Evolutionary conservation across 768 basidiomycete species (phyloP).

Genomic region (Lactarius akahatsu): DNA sequence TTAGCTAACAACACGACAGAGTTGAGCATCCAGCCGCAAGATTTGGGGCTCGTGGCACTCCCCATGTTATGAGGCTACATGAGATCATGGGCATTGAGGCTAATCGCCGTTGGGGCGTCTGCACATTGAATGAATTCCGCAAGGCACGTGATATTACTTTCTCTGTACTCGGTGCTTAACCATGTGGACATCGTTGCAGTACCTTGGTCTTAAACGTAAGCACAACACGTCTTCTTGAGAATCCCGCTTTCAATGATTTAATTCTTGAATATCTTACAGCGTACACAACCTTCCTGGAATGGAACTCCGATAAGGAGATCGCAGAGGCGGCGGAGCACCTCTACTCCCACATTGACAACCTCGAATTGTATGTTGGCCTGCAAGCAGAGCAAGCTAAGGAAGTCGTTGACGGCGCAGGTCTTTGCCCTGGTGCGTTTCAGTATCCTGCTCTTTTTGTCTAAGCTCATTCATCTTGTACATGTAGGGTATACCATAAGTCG

Average conservation of each 20-base stretch:
- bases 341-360: constrained; percentile 70
- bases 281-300: constrained; percentile 70
- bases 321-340: constrained; percentile 72
- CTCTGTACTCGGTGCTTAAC: not conserved
- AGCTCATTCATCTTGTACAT: not conserved
- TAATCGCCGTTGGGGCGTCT: constrained; percentile 76
- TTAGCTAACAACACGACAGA: constrained; percentile 37
- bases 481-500: constrained; percentile 79
- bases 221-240: not conserved
- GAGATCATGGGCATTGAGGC: constrained; percentile 86
- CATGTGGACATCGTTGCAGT: constrained; percentile 38
- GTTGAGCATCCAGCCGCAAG: constrained; percentile 70
- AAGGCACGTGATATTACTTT: constrained; percentile 40
- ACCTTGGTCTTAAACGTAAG: constrained; percentile 74
- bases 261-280: constrained; percentile 40
- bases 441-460: not conserved
- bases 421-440: constrained; percentile 67
- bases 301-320: constrained; percentile 74
- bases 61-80: constrained; percentile 64
- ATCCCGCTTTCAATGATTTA: not conserved
- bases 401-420: constrained; percentile 72
- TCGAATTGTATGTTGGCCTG: constrained; percentile 80
- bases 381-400: constrained; percentile 79
- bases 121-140: constrained; percentile 82
- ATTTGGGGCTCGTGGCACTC: constrained; percentile 77